Percentiles rank a stretch among this genome's conserved stretches.
These are phyloP conservation scores for Strobilomyces echinocephalus DNA, from an alignment of 768 basidiomycete species.

Conservation along the genomic window DNA sequence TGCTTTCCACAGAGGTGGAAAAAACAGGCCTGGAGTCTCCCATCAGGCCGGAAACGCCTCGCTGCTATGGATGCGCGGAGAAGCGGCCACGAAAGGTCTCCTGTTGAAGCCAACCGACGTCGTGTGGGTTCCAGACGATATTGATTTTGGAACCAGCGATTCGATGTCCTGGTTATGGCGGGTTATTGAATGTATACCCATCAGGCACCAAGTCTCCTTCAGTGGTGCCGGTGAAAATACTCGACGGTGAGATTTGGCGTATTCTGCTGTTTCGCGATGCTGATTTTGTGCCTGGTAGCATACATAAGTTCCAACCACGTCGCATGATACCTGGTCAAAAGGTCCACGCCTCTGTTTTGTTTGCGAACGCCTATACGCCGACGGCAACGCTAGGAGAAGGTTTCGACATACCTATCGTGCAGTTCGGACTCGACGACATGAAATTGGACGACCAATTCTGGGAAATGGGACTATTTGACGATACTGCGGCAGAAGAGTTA, in stretches of 20 bases:
- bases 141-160: slow-evolving; percentile 18
- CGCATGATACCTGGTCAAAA: slow-evolving; percentile 28
- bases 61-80: slow-evolving; percentile 32
- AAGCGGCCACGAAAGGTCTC: slow-evolving; percentile 26
- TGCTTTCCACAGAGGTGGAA: slow-evolving; percentile 18
- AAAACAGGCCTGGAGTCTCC: slow-evolving; percentile 16
- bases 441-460: slow-evolving; percentile 13
- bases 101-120: slow-evolving; percentile 23
- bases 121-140: slow-evolving; percentile 26
- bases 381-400: slow-evolving; percentile 18
- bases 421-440: not conserved
- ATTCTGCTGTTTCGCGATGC: not conserved
- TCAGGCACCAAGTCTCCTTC: slow-evolving; percentile 22
- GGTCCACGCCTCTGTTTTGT: slow-evolving; percentile 23
- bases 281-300: slow-evolving; percentile 6
- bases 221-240: slow-evolving; percentile 14
- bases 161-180: slow-evolving; percentile 20
- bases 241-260: slow-evolving; percentile 12
- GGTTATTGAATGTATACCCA: slow-evolving; percentile 18
- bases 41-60: slow-evolving; percentile 26
- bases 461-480: slow-evolving; percentile 22
- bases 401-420: slow-evolving; percentile 19
- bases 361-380: slow-evolving; percentile 20
- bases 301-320: slow-evolving; percentile 19
- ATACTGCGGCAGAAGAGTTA: slow-evolving; percentile 12